Percentiles rank a stretch among this genome's conserved stretches.
Evolutionary conservation across 495 filamentous ascomycete species (phyloP).

Genomic region (Aspergillus wentii): DNA sequence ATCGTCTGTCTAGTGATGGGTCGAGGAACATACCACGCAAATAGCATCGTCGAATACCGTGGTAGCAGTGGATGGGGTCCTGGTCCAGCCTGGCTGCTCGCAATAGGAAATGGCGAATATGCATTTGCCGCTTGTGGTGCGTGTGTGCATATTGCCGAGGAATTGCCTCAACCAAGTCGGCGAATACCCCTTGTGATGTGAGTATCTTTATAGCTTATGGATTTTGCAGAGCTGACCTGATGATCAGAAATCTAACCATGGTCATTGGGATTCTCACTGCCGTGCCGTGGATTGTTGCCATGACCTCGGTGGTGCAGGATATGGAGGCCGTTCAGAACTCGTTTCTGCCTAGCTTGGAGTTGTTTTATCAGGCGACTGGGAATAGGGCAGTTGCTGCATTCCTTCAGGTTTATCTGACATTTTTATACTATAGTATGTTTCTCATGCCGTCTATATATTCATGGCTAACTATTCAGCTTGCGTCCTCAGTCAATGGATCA

Average conservation of each 20-base stretch:
- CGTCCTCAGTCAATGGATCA: slow-evolving; percentile 14
- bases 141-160: slow-evolving; percentile 25
- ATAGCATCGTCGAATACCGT: slow-evolving; percentile 10
- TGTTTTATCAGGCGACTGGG: slow-evolving; percentile 27
- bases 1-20: slow-evolving; percentile 14
- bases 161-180: slow-evolving; percentile 20
- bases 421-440: slow-evolving; percentile 25
- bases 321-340: slow-evolving; percentile 24
- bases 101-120: slow-evolving; percentile 18
- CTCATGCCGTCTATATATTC: background rate
- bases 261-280: slow-evolving; percentile 21
- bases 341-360: slow-evolving; percentile 19
- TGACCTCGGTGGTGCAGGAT: slow-evolving; percentile 23
- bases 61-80: slow-evolving; percentile 19
- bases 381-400: slow-evolving; percentile 19
- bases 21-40: slow-evolving; percentile 9
- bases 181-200: slow-evolving; percentile 21
- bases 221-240: slow-evolving; percentile 1
- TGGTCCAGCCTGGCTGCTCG: slow-evolving; percentile 17
- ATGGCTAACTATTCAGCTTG: slow-evolving; percentile 5
- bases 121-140: slow-evolving; percentile 13
- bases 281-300: slow-evolving; percentile 22
- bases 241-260: slow-evolving; percentile 16
- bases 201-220: too few species aligned
- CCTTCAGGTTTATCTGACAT: slow-evolving; percentile 21